Conservation (phyloP, 2,329 filamentous ascomycete species). For the Ophiostoma montium region DNA sequence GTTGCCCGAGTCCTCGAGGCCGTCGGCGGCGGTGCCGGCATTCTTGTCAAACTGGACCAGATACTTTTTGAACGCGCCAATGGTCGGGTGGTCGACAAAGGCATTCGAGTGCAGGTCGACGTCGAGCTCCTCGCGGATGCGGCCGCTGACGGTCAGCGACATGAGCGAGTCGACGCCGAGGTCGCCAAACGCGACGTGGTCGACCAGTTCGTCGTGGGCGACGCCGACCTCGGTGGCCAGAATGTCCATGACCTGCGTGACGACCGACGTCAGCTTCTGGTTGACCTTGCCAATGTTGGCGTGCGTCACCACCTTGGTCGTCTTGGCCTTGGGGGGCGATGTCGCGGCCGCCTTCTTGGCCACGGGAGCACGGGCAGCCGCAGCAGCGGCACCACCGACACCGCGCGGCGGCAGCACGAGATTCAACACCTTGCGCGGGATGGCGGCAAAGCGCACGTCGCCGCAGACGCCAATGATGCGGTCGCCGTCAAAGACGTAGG, state of each 20-base stretch:
- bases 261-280: conserved; percentile 34
- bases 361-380: conserved; percentile 16
- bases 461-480: conserved; percentile 32
- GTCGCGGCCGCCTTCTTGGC: conserved; percentile 19
- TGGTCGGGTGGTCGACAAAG: conserved; percentile 39
- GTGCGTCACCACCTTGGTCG: conserved; percentile 31
- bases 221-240: conserved; percentile 43
- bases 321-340: conserved; percentile 21
- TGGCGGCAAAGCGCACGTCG: conserved; percentile 52
- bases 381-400: conserved; percentile 22
- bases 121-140: conserved; percentile 43
- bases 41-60: conserved; percentile 25
- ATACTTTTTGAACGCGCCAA: conserved; percentile 37
- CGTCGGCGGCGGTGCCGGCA: conserved; percentile 3
- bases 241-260: conserved; percentile 34
- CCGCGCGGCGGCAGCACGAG: conserved; percentile 50
- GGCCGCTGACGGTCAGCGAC: conserved; percentile 40
- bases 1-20: conserved; percentile 20
- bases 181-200: conserved; percentile 41
- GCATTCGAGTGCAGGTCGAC: conserved; percentile 37
- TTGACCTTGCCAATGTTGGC: conserved; percentile 34
- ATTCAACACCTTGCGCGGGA: conserved; percentile 52
- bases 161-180: conserved; percentile 50
- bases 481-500: conserved; percentile 39
- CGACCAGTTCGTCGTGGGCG: conserved; percentile 37